Evolutionary conservation across 2,329 filamentous ascomycete species (phyloP).

Genomic region (Nannizzia gypsea): DNA sequence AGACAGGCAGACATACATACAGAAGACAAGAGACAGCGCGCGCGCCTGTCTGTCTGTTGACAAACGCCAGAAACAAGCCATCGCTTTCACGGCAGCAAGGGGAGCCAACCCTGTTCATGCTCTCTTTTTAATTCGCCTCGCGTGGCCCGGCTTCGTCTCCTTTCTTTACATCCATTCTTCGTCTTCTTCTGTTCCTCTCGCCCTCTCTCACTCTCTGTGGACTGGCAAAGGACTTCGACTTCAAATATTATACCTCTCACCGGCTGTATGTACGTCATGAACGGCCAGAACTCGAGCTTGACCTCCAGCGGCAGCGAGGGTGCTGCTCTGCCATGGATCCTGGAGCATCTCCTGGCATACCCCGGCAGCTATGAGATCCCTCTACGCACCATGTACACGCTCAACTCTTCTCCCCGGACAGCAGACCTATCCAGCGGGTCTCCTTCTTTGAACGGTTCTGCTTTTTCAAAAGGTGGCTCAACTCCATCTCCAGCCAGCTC

Average conservation of each 20-base stretch:
- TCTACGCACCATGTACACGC: slow-evolving; percentile 54
- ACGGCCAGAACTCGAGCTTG: slow-evolving; percentile 2
- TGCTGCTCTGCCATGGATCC: slow-evolving; percentile 40
- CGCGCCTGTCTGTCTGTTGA: not conserved
- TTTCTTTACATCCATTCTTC: not conserved
- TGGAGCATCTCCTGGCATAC: slow-evolving; percentile 50
- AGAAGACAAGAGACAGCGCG: not conserved
- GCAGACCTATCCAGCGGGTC: slow-evolving; percentile 23
- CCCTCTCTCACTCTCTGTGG: not conserved
- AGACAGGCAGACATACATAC: too few relatives aligned
- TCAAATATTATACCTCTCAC: not conserved
- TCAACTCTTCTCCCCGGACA: slow-evolving; percentile 46
- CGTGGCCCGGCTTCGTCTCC: too few relatives aligned
- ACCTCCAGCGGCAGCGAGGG: slow-evolving; percentile 20
- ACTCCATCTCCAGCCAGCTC: slow-evolving; percentile 18
- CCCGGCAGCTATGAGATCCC: slow-evolving; percentile 54
- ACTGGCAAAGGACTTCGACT: not conserved
- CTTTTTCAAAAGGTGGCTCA: slow-evolving; percentile 23
- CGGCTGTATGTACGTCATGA: not conserved
- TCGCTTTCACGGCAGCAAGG: not conserved
- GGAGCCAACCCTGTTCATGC: not conserved
- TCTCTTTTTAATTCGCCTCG: not conserved
- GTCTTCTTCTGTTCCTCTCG: not conserved
- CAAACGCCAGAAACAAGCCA: not conserved
- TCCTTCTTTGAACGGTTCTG: slow-evolving; percentile 19